These are phyloP conservation scores for Lenzites betulinus DNA, from an alignment of 768 basidiomycete species.

Conservation along the genomic window DNA sequence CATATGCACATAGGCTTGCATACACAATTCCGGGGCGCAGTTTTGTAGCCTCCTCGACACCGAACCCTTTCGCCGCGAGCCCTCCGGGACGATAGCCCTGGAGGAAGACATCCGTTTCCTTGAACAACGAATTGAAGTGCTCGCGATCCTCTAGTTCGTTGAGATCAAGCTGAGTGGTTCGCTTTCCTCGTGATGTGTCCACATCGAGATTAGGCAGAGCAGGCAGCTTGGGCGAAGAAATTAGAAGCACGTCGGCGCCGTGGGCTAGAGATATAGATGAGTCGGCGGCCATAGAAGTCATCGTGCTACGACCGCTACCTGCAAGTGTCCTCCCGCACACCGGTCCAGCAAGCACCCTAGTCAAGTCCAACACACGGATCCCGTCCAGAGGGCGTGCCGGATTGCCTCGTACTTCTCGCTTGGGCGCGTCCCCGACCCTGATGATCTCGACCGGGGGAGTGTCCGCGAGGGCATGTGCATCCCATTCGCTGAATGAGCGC, in stretches of 20 bases:
- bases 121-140: constrained; percentile 39
- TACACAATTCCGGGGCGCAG: constrained; percentile 50
- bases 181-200: constrained; percentile 65
- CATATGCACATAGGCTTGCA: constrained; percentile 57
- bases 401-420: constrained; percentile 24
- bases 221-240: constrained; percentile 59
- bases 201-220: constrained; percentile 51
- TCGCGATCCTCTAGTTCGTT: constrained; percentile 33
- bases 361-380: constrained; percentile 59
- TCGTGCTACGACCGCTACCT: constrained; percentile 36
- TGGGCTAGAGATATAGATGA: constrained; percentile 39
- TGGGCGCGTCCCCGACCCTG: constrained; percentile 52
- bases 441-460: constrained; percentile 45
- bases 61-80: constrained; percentile 50
- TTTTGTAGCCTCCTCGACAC: constrained; percentile 41
- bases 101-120: constrained; percentile 56
- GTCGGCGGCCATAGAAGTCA: background rate
- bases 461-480: constrained; percentile 42
- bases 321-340: constrained; percentile 58
- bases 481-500: constrained; percentile 53
- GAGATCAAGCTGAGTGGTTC: constrained; percentile 62
- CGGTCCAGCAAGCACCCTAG: constrained; percentile 60
- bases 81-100: constrained; percentile 62
- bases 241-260: constrained; percentile 56
- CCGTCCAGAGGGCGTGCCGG: constrained; percentile 44